A percentile compares a stretch with the other conserved stretches of the same genome.
These are phyloP conservation scores for Neonectria hederae DNA, from an alignment of 2,329 filamentous ascomycete genomes.

Conservation along the genomic window DNA sequence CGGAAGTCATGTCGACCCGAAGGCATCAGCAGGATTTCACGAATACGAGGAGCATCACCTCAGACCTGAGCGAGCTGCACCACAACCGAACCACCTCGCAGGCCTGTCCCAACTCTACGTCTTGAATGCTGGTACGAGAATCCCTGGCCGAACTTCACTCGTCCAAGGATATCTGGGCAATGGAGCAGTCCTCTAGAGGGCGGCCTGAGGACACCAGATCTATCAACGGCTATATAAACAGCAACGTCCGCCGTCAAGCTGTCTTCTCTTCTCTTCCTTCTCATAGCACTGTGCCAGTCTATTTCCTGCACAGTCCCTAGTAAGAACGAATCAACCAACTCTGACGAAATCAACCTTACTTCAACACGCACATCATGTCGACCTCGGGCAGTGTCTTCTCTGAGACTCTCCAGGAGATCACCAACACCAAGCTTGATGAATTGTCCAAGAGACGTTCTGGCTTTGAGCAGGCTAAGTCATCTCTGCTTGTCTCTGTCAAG, in stretches of 20 bases:
- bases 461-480: slow-evolving; percentile 50
- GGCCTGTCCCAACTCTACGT: neutral
- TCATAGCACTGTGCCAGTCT: neutral
- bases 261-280: neutral
- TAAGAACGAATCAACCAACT: neutral
- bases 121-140: neutral
- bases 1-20: neutral
- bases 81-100: neutral
- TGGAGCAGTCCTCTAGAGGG: neutral
- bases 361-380: slow-evolving; percentile 35
- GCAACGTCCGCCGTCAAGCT: neutral
- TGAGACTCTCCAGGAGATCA: slow-evolving; percentile 55
- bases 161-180: neutral
- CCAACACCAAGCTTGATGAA: slow-evolving; percentile 55
- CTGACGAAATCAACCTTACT: neutral
- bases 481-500: slow-evolving; percentile 42
- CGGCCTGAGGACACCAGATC: slow-evolving; percentile 37
- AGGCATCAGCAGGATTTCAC: neutral
- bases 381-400: slow-evolving; percentile 51
- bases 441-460: slow-evolving; percentile 51
- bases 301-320: neutral
- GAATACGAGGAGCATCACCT: neutral
- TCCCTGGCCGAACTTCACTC: neutral
- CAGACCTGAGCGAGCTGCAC: neutral
- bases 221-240: slow-evolving; percentile 25